A percentile compares a stretch with the other conserved stretches of the same genome.
Evolutionary conservation across 768 basidiomycete genomes (phyloP).

Genomic region (Calocera viscosa): DNA sequence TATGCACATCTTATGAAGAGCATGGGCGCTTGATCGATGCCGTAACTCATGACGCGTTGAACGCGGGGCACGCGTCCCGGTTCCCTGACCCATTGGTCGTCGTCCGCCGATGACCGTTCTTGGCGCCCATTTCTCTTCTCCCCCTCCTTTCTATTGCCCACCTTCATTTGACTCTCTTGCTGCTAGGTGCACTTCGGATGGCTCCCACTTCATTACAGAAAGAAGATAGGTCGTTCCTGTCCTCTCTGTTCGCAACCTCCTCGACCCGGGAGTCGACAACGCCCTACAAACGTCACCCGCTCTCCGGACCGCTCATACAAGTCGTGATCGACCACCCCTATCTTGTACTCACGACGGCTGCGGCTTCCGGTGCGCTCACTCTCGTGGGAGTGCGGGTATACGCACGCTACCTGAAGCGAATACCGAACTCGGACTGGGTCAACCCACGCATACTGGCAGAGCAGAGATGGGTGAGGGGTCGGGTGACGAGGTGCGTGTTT

Average conservation of each 20-base stretch:
- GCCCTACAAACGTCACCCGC: neutral
- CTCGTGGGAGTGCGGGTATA: slow-evolving; percentile 28
- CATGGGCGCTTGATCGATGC: too few relatives aligned
- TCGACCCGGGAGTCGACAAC: neutral
- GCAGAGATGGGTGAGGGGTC: slow-evolving; percentile 60
- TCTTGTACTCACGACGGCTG: slow-evolving; percentile 29
- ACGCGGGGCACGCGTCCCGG: too few relatives aligned
- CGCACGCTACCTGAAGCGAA: slow-evolving; percentile 43
- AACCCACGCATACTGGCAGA: slow-evolving; percentile 47
- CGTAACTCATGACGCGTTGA: too few relatives aligned
- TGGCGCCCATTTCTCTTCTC: too few relatives aligned
- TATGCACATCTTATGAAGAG: neutral
- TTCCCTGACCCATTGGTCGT: too few relatives aligned
- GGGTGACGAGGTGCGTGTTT: slow-evolving; percentile 55
- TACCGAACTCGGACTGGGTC: slow-evolving; percentile 56
- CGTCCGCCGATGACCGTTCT: too few relatives aligned
- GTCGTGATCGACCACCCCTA: neutral
- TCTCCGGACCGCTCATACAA: neutral
- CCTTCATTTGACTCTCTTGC: too few relatives aligned
- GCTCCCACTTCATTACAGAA: too few relatives aligned
- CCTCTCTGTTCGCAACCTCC: neutral
- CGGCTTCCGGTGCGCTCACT: slow-evolving; percentile 25
- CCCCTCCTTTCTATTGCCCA: too few relatives aligned
- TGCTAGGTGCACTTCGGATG: too few relatives aligned
- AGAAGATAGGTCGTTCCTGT: neutral